These are phyloP conservation scores for Hawksworthiomyces lignivorus DNA, from an alignment of 2,329 filamentous ascomycete genomes.

Conservation along the genomic window DNA sequence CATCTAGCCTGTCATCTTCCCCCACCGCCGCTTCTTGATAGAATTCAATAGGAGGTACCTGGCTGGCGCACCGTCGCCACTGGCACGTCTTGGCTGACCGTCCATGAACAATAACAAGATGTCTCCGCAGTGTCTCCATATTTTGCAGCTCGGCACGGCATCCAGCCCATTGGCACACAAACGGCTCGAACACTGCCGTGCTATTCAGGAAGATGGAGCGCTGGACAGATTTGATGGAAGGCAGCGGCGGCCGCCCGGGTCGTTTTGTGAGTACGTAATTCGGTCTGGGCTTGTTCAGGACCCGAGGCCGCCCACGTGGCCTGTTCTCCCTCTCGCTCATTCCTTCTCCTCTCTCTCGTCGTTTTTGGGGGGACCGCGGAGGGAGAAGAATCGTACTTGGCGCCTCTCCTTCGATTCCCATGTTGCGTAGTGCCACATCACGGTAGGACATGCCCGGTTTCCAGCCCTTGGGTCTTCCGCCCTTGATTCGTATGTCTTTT, in stretches of 20 bases:
- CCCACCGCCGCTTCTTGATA: not conserved
- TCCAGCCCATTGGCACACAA: conserved; percentile 51
- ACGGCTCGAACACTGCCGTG: conserved; percentile 40
- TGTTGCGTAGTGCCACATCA: conserved; percentile 14
- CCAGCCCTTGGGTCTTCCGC: conserved; percentile 44
- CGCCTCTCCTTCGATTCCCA: conserved; percentile 8
- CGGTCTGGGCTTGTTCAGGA: not conserved
- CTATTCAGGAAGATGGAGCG: conserved; percentile 34
- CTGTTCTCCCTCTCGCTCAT: not conserved
- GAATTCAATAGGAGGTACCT: conserved; percentile 15
- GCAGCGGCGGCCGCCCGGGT: conserved; percentile 35
- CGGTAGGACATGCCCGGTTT: conserved; percentile 26
- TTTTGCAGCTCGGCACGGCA: conserved; percentile 57
- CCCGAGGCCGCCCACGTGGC: conserved; percentile 7
- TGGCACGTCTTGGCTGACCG: conserved; percentile 21
- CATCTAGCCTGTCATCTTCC: conserved; percentile 10
- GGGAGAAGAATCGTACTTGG: conserved; percentile 7
- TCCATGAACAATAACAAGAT: conserved; percentile 44
- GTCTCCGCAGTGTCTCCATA: conserved; percentile 47
- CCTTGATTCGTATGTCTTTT: conserved; percentile 17
- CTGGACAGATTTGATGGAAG: conserved; percentile 19
- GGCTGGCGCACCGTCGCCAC: conserved; percentile 34
- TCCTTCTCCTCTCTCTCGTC: conserved; percentile 9
- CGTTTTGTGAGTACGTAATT: conserved; percentile 24
- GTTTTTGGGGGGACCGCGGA: conserved; percentile 6